Evolutionary conservation across 2,329 filamentous ascomycete genomes (phyloP).

Genomic region (Talaromyces sp.): DNA sequence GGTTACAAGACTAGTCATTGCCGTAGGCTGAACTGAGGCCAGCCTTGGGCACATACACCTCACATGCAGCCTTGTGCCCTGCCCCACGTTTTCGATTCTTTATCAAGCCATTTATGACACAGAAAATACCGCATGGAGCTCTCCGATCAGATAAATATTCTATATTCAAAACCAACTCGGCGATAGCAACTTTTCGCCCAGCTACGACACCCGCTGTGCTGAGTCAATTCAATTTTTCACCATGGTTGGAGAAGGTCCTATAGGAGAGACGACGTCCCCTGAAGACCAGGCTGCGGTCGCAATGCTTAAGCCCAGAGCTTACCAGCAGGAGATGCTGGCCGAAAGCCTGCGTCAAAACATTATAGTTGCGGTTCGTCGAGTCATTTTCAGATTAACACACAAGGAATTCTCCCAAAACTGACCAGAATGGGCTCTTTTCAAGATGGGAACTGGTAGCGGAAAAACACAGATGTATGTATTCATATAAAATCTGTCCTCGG

Average conservation of each 20-base stretch:
- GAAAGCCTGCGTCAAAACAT: slow-evolving; percentile 63
- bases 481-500: neutral
- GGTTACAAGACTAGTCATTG: neutral
- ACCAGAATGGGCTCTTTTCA: neutral
- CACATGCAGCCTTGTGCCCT: neutral
- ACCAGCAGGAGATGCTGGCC: slow-evolving; percentile 72
- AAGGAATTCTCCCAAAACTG: neutral
- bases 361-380: slow-evolving; percentile 58
- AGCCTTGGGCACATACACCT: neutral
- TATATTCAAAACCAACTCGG: neutral
- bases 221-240: neutral
- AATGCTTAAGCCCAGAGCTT: slow-evolving; percentile 43
- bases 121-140: neutral
- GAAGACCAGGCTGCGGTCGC: neutral
- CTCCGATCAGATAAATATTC: neutral
- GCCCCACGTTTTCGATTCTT: neutral
- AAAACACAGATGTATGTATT: slow-evolving; percentile 66
- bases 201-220: neutral
- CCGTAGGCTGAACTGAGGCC: neutral
- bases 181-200: neutral
- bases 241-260: neutral
- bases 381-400: neutral
- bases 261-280: neutral
- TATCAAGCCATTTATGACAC: neutral
- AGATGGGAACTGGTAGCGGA: slow-evolving; percentile 78